Evolutionary conservation across 352 stramenopile genomes (phyloP).

Genomic region (Aphanomyces invadans): DNA sequence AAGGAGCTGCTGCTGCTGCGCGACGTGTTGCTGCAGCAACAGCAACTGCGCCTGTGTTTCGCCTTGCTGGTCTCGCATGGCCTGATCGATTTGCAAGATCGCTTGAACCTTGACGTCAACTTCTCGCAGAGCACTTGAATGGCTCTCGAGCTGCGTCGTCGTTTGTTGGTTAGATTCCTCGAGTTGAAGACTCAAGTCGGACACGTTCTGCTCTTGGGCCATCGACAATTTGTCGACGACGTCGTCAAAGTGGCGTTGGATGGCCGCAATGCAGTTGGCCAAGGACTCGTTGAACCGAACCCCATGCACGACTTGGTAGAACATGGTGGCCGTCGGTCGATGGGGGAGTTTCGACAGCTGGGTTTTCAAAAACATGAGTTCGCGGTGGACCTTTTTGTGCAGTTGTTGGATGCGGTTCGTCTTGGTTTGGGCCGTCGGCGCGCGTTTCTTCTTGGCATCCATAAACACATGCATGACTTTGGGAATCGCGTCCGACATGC

Average conservation of each 20-base stretch:
- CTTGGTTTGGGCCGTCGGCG: background rate
- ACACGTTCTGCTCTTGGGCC: background rate
- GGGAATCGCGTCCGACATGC: constrained; percentile 1
- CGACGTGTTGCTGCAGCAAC: background rate
- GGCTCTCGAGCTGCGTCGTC: background rate
- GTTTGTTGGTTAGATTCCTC: background rate
- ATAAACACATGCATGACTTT: constrained; percentile 12
- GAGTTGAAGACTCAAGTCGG: background rate
- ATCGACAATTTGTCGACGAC: background rate
- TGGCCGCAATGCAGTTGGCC: background rate
- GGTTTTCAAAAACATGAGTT: background rate
- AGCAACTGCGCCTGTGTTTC: background rate
- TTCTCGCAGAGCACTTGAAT: background rate
- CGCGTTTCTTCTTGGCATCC: constrained; percentile 11
- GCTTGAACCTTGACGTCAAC: background rate
- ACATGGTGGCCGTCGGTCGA: background rate
- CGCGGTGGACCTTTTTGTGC: constrained; percentile 8
- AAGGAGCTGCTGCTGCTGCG: background rate
- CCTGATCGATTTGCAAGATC: background rate
- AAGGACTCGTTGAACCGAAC: background rate
- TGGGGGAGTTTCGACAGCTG: background rate
- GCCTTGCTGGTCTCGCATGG: background rate
- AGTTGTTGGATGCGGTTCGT: background rate
- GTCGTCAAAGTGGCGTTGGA: background rate
- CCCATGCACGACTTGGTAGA: constrained; percentile 3